phyloP scores from a whole-genome alignment of 208 protist species.

The Porcisia deanei region DNA sequence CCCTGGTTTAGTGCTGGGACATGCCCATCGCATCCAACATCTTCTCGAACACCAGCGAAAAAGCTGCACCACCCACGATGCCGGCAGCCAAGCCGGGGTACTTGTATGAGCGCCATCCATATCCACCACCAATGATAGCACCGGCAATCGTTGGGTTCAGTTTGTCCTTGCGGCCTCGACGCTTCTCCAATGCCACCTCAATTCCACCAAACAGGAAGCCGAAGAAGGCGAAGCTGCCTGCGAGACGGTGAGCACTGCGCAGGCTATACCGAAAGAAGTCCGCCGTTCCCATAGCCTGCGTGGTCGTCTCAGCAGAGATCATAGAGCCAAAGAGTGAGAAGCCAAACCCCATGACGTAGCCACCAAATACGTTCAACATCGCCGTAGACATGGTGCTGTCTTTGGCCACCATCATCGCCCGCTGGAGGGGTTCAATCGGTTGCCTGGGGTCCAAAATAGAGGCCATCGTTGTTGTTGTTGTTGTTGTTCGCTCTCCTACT shows the following conservation, averaged over 20 bases:
- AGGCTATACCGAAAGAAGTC: conserved; percentile 89
- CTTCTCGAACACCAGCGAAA: conserved; percentile 81
- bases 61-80: conserved; percentile 58
- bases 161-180: conserved; percentile 82
- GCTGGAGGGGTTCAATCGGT: conserved; percentile 63
- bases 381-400: conserved; percentile 71
- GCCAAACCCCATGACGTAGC: conserved; percentile 88
- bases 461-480: conserved; percentile 28
- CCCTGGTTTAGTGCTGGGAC: conserved; percentile 46
- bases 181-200: conserved; percentile 92
- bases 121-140: conserved; percentile 71
- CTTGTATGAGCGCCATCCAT: conserved; percentile 86
- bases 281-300: conserved; percentile 86
- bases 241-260: conserved; percentile 61
- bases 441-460: conserved; percentile 65
- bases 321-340: conserved; percentile 91
- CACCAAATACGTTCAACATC: conserved; percentile 62
- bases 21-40: conserved; percentile 79
- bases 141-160: conserved; percentile 84
- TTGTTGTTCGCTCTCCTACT: too few relatives aligned
- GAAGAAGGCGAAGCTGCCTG: conserved; percentile 82
- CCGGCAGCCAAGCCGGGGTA: conserved; percentile 72
- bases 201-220: conserved; percentile 89
- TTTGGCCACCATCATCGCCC: conserved; percentile 59
- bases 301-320: conserved; percentile 82